These are phyloP conservation scores for Colletotrichum limetticola DNA, from an alignment of 2,329 filamentous ascomycete species.

Conservation along the genomic window DNA sequence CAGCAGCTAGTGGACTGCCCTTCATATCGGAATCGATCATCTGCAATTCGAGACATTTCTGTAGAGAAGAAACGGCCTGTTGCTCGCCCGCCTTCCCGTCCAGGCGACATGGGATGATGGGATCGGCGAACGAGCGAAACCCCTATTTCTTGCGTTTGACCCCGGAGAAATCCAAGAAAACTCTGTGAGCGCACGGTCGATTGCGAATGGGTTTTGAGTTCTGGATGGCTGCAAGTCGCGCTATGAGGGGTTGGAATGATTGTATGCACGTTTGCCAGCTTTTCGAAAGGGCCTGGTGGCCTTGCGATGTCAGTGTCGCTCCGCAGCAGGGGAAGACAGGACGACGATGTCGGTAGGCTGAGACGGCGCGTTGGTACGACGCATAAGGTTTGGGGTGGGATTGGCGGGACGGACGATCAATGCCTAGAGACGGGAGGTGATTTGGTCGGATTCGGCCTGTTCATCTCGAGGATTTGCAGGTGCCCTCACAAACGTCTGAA, in stretches of 20 bases:
- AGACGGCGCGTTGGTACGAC: constrained; percentile 5
- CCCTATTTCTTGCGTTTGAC: constrained; percentile 24
- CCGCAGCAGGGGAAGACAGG: not conserved
- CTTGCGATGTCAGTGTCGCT: not conserved
- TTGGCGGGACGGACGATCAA: constrained; percentile 28
- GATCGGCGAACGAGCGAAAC: not conserved
- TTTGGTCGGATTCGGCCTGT: constrained; percentile 13
- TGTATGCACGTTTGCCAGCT: constrained; percentile 15
- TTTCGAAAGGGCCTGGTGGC: not conserved
- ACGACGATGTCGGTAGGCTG: not conserved
- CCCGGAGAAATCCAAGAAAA: not conserved
- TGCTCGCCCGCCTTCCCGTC: not conserved
- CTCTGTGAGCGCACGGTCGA: constrained; percentile 10
- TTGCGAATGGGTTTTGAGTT: constrained; percentile 7
- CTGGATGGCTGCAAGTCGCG: not conserved
- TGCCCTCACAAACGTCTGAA: not conserved
- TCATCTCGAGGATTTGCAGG: not conserved
- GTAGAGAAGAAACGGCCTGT: not conserved
- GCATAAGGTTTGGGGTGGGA: constrained; percentile 17
- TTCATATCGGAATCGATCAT: not conserved
- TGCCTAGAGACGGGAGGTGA: constrained; percentile 15
- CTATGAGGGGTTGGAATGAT: not conserved
- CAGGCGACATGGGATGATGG: constrained; percentile 6
- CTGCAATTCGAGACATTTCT: not conserved
- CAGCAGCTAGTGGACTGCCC: not conserved